Conservation (phyloP, 352 stramenopile species). For the Phytophthora sp. region DNA sequence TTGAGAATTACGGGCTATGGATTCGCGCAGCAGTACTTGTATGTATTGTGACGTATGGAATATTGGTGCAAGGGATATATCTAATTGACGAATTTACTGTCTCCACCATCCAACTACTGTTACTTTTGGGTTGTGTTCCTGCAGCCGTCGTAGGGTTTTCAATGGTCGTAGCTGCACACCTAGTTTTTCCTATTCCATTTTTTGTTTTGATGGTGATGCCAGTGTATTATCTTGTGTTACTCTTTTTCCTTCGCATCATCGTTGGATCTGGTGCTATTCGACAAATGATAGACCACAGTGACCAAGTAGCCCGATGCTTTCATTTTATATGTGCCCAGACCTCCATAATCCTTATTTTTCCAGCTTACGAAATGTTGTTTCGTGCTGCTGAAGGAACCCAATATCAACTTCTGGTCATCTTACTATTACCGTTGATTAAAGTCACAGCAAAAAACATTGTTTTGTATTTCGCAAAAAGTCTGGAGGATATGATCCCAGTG, state of each 20-base stretch:
- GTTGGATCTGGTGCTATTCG: conserved; percentile 1
- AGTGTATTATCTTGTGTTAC: conserved; percentile 14
- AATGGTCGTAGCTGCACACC: conserved; percentile 5
- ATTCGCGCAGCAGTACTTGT: conserved; percentile 19
- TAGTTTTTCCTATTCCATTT: conserved; percentile 35
- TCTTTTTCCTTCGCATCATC: conserved; percentile 10
- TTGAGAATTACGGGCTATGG: conserved; percentile 21
- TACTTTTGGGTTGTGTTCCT: conserved; percentile 5
- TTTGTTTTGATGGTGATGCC: conserved; percentile 10
- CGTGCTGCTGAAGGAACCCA: neutral
- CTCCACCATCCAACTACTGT: neutral
- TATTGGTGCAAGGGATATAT: conserved; percentile 17
- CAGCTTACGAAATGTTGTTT: conserved; percentile 27
- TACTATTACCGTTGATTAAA: conserved; percentile 37
- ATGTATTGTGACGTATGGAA: conserved; percentile 6
- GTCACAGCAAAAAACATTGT: conserved; percentile 26
- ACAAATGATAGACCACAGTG: conserved; percentile 9
- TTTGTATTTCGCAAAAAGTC: neutral
- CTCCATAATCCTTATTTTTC: conserved; percentile 24
- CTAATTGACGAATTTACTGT: conserved; percentile 21
- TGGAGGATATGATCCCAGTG: conserved; percentile 28
- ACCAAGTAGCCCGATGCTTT: conserved; percentile 16
- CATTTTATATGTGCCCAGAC: conserved; percentile 24
- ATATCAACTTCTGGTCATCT: conserved; percentile 14
- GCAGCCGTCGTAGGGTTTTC: neutral